phyloP scores from a whole-genome alignment of 23 red algal species.

The Agarophyton chilense region DNA sequence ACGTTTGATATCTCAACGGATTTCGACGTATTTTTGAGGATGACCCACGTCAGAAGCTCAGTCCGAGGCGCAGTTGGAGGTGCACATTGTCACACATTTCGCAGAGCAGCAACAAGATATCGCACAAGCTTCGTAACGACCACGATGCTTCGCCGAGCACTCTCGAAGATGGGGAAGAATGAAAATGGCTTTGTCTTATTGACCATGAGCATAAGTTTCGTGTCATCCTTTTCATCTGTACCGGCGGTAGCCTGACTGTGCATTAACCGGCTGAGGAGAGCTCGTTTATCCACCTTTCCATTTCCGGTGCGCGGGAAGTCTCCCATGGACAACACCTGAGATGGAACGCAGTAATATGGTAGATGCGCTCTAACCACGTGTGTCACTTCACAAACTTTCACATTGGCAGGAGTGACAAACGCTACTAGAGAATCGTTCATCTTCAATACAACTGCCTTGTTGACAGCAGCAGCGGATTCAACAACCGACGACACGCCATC shows the following conservation, averaged over 20 bases:
- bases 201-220: background rate
- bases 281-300: slow-evolving; percentile 51
- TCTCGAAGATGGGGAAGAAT: background rate
- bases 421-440: slow-evolving; percentile 3
- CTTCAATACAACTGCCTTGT: slow-evolving; percentile 41
- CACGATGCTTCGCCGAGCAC: background rate
- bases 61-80: too few relatives aligned
- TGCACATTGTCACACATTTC: background rate
- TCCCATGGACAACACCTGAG: slow-evolving; percentile 18
- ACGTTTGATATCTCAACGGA: too few relatives aligned
- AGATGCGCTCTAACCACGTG: background rate
- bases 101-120: background rate
- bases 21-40: too few relatives aligned
- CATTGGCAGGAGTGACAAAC: slow-evolving; percentile 19
- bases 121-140: background rate
- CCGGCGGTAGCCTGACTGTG: too few relatives aligned
- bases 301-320: slow-evolving; percentile 18
- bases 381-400: background rate
- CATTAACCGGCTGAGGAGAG: background rate
- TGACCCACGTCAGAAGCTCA: too few relatives aligned
- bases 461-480: background rate
- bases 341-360: slow-evolving; percentile 55
- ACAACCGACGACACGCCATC: slow-evolving; percentile 33
- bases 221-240: background rate
- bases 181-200: background rate